Evolutionary conservation across 2,329 filamentous ascomycete genomes (phyloP).

Genomic region (Helotiales sp.): DNA sequence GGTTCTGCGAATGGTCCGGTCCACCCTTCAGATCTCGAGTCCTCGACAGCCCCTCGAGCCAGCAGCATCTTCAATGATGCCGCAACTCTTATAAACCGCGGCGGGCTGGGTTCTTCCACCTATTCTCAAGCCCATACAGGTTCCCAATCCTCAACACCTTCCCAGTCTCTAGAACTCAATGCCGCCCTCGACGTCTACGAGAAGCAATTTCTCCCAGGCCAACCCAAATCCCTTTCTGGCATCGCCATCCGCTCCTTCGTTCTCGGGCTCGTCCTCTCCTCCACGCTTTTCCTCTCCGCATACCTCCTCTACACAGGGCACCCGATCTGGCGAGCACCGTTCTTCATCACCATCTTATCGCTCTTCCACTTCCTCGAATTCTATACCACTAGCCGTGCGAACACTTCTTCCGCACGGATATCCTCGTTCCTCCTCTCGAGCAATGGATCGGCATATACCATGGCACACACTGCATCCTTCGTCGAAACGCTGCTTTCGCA

Average conservation of each 20-base stretch:
- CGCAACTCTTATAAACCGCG: conserved; percentile 17
- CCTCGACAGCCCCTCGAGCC: neutral
- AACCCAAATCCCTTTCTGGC: conserved; percentile 44
- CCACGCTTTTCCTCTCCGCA: conserved; percentile 33
- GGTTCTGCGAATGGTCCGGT: conserved; percentile 19
- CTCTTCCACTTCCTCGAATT: conserved; percentile 97
- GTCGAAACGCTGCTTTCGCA: conserved; percentile 71
- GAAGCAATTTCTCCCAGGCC: conserved; percentile 36
- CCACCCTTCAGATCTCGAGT: conserved; percentile 1
- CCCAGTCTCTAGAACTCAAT: conserved; percentile 30
- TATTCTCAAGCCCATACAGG: neutral
- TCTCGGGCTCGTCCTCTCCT: conserved; percentile 39
- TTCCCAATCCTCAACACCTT: neutral
- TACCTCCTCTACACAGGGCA: conserved; percentile 29
- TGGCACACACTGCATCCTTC: conserved; percentile 78
- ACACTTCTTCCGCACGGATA: conserved; percentile 73
- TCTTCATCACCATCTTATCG: conserved; percentile 72
- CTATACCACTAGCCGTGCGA: conserved; percentile 84
- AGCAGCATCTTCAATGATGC: conserved; percentile 20
- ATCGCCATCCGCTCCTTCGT: conserved; percentile 45
- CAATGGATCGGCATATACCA: conserved; percentile 84
- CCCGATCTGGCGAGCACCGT: conserved; percentile 62
- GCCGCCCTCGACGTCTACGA: conserved; percentile 37
- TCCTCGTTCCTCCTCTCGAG: conserved; percentile 81
- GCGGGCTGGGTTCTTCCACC: conserved; percentile 19